These are phyloP conservation scores for Diversispora epigaea DNA, from an alignment of 192 early-diverging fungal species.

Conservation along the genomic window DNA sequence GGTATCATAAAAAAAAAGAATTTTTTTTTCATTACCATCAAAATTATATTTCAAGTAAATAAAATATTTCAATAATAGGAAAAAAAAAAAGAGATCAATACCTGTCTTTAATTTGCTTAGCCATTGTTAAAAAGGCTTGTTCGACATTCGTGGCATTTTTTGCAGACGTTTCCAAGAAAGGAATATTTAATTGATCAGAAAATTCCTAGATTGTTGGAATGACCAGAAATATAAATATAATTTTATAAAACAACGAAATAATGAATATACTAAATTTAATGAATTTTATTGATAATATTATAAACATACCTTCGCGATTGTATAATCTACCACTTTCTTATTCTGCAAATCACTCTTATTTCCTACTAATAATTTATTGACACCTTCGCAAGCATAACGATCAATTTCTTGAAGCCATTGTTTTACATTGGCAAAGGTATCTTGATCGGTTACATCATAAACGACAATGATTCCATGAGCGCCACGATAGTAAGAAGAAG, in stretches of 20 bases:
- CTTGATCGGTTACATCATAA: slow-evolving; percentile 95
- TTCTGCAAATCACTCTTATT: slow-evolving; percentile 97
- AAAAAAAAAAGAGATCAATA: neutral
- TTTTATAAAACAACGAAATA: neutral
- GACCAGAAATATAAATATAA: neutral
- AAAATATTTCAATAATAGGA: neutral
- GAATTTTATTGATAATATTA: neutral
- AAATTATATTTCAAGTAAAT: neutral
- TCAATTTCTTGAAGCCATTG: slow-evolving; percentile 99
- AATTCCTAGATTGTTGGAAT: slow-evolving; percentile 71
- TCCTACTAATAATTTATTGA: slow-evolving; percentile 97
- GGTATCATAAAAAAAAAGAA: neutral
- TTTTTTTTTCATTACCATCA: no score
- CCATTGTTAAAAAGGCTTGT: slow-evolving; percentile 99
- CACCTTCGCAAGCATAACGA: slow-evolving; percentile 94
- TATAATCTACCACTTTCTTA: slow-evolving; percentile 82
- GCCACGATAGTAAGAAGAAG: slow-evolving; percentile 95
- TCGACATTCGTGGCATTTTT: slow-evolving; percentile 98
- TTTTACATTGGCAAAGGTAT: slow-evolving; percentile 95
- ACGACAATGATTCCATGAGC: slow-evolving; percentile 99
- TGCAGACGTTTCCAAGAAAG: slow-evolving; percentile 96
- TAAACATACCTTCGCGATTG: slow-evolving; percentile 75
- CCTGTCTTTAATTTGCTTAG: slow-evolving; percentile 99
- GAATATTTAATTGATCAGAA: slow-evolving; percentile 81
- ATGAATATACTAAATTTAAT: neutral